Evolutionary conservation across 441 rosid genomes (phyloP), one percentile per base, ranked within the genome.

Genomic region (Adansonia grandidieri): DNA sequence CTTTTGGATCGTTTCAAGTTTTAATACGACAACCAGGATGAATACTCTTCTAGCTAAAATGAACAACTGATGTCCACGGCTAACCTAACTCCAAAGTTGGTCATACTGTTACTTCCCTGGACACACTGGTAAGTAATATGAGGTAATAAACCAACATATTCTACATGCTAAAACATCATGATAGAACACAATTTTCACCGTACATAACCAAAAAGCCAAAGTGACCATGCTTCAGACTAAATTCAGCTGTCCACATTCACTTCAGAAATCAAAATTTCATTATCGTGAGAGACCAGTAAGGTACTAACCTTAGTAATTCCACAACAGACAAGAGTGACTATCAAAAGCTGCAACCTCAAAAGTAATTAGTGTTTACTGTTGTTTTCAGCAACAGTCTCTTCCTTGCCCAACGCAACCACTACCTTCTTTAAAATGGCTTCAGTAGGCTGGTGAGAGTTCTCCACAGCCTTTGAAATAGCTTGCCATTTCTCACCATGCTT

Each of bases 401-500:
- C 98, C 92, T 90, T 90, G 63, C 92, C 96, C 66, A 92, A 84
- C 9, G 89, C 96, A 76, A 89, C 77, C 24, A 90, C 93, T 9
- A 91, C 93, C 88, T 86, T 92, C 91, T 90, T 96, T 85, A 96
- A 81, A 78, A 92, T 92, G 69, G 87, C 89, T 73, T 96, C 99
- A 22, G 89, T 84, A 64, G 91, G 88, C 76, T 88, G 97, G 86
- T 94, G 99, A 71, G 98, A 90, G 74, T 91, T 94, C 91, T 96
- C 97, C 73, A 91, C 95, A 4, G 94, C 93, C 88, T 96, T 96
- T 3, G 98, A 78, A 69, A 94, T 86, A 1, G 84, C 85, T 79
- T 96, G 97, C 98, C 98, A 96, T 80, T 86, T 91, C 86, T 94
- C 99, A 22, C 99, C 97, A 60, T 94, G 94, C 84, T 91, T 94